Percentiles rank a stretch among this genome's conserved stretches.
Evolutionary conservation across 2,329 filamentous ascomycete genomes (phyloP).

Genomic region (Paecilomyces sp.): DNA sequence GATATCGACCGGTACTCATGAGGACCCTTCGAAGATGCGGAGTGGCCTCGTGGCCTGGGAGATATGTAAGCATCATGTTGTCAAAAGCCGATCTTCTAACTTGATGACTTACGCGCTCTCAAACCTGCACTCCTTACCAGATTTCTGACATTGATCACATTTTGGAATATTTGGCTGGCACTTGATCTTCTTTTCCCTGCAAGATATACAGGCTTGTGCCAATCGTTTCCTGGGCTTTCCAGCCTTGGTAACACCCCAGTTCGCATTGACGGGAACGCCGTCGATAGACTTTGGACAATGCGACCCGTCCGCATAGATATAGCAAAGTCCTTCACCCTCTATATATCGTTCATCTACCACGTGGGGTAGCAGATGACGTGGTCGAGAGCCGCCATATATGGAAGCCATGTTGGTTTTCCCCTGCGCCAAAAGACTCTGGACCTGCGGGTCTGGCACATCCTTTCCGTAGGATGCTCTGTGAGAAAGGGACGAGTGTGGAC

Average conservation of each 20-base stretch:
- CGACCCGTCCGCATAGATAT: conserved; percentile 78
- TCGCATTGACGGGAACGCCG: conserved; percentile 78
- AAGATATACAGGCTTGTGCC: conserved; percentile 87
- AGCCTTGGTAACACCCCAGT: conserved; percentile 90
- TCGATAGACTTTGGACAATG: conserved; percentile 79
- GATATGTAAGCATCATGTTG: conserved; percentile 5
- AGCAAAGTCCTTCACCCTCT: conserved; percentile 72
- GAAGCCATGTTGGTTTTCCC: conserved; percentile 4
- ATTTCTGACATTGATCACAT: conserved; percentile 88
- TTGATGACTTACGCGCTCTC: conserved; percentile 66
- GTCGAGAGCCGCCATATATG: conserved; percentile 1
- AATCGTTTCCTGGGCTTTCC: conserved; percentile 87
- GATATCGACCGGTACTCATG: conserved; percentile 10
- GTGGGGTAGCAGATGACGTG: conserved; percentile 18
- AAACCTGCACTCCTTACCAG: conserved; percentile 76
- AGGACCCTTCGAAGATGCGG: conserved; percentile 17
- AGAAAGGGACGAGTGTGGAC: conserved; percentile 12
- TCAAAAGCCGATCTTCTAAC: conserved; percentile 1
- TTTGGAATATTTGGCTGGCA: conserved; percentile 83
- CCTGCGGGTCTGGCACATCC: conserved; percentile 4
- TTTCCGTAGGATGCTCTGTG: conserved; percentile 11
- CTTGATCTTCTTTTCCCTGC: conserved; percentile 95
- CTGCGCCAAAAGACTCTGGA: not conserved
- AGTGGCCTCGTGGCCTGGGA: conserved; percentile 27
- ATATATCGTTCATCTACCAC: conserved; percentile 42